Percentiles rank a stretch among this genome's conserved stretches.
These are phyloP conservation scores for Chloromonas sp. DNA, from an alignment of 163 green algal genomes.

Conservation along the genomic window DNA sequence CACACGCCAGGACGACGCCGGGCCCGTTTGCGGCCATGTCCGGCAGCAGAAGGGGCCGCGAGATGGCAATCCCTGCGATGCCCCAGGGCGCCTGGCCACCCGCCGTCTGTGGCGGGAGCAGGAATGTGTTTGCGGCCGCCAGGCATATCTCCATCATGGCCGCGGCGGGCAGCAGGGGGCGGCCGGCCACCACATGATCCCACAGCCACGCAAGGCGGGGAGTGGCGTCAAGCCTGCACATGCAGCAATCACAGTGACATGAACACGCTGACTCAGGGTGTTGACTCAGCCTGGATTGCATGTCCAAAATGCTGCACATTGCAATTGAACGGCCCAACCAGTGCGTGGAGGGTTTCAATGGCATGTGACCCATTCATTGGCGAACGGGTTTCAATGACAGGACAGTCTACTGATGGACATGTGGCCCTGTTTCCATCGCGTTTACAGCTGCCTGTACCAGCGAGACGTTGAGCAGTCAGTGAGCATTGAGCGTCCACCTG, in stretches of 20 bases:
- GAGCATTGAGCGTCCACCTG: too few species aligned
- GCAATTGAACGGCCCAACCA: not conserved
- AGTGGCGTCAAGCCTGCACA: not conserved
- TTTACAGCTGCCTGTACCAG: too few species aligned
- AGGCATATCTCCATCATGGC: conserved; percentile 57
- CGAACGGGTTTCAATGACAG: too few species aligned
- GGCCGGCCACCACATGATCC: conserved; percentile 45
- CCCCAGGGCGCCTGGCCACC: not conserved
- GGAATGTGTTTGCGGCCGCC: conserved; percentile 5
- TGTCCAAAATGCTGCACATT: not conserved
- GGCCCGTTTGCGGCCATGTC: conserved; percentile 1
- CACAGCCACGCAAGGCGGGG: conserved; percentile 17
- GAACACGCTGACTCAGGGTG: not conserved
- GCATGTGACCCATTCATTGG: too few species aligned
- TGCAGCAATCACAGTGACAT: not conserved
- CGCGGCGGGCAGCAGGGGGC: conserved; percentile 55
- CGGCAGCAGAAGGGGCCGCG: conserved; percentile 18
- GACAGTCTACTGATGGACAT: too few species aligned
- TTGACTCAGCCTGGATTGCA: not conserved
- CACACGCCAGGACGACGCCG: conserved; percentile 32
- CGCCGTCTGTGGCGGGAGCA: not conserved
- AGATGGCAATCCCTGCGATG: not conserved
- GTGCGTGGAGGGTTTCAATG: not conserved
- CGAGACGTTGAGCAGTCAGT: too few species aligned
- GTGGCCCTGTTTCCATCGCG: too few species aligned